Evolutionary conservation across 371 early-diverging fungal genomes (phyloP), one percentile per base, ranked within the genome.

Genomic region (Saksenaea vasiformis): DNA sequence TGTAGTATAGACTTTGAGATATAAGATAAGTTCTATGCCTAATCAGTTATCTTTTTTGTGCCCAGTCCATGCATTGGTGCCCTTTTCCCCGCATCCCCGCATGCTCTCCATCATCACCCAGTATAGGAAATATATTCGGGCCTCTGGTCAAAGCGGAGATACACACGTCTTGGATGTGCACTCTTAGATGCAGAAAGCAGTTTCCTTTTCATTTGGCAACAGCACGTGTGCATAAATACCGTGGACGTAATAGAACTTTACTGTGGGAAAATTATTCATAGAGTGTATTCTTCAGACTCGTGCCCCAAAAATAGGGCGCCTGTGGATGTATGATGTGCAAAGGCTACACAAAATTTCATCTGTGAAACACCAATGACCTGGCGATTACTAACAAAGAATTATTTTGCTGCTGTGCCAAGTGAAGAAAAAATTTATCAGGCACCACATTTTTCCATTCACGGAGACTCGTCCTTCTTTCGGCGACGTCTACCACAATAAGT

Each of bases 51-150:
- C 11, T 47, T 19, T 47, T 39, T 47, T 22, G 51, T 4, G 51
- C 24, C 22, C 51, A 47, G 22, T 47, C 24, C 10, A 22, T 10
- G 51, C 51, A 47, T 47, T 47, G 51, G 51, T 47, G 51, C 51
- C 10, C 22, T 47, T 22, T 47, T 47, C 51, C 51, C 51, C 51
- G 51, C 51, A 47, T 47, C 51, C 51, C 51, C 51, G 51, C 51
- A 47, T 31, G 31, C 4, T 47, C 51, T 22, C 4, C 11, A 47
- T 4, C 22, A 8, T 22, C 51, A 31, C 31, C 31, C 31, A 31
- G 19, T 47, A 47, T 26, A 47, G 22, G 22, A 22, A 47, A 10
- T 47, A 22, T 4, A 22, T 22, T 47, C 11, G 22, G 3, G 3
- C 22, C 51, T 47, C 3, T 47, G 22, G 3, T 4, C 24, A 31